Evolutionary conservation across 805 yeast species (phyloP).

Genomic region (Pichia paraexigua): DNA sequence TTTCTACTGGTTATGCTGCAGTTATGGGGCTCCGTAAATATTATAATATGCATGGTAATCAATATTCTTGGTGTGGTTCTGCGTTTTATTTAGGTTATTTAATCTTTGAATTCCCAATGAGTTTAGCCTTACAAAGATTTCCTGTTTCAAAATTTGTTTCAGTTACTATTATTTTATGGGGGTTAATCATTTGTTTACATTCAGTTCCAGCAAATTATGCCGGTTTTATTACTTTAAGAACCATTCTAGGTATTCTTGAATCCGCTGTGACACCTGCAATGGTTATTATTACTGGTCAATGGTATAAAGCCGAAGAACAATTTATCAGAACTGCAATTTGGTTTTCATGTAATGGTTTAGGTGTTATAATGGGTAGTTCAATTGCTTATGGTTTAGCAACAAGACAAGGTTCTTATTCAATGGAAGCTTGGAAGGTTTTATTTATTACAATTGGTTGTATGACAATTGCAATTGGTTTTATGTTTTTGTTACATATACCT

Average conservation of each 20-base stretch:
- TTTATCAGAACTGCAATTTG: constrained; percentile 33
- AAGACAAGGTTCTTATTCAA: constrained; percentile 18
- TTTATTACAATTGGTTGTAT: constrained; percentile 48
- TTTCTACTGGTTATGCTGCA: too few relatives aligned
- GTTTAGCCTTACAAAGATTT: constrained; percentile 28
- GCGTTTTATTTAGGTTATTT: too few relatives aligned
- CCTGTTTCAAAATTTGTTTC: constrained; percentile 26
- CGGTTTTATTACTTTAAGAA: constrained; percentile 28
- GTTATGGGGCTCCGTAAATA: too few relatives aligned
- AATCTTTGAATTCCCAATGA: too few relatives aligned
- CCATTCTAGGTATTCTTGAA: constrained; percentile 30
- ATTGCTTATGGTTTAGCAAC: constrained; percentile 23
- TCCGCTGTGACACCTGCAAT: constrained; percentile 16
- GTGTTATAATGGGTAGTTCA: constrained; percentile 5
- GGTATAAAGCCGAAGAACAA: constrained; percentile 37
- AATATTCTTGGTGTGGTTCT: too few relatives aligned
- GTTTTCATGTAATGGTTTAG: constrained; percentile 24
- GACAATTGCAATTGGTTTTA: constrained; percentile 32
- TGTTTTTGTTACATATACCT: constrained; percentile 36
- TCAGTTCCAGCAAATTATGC: constrained; percentile 27
- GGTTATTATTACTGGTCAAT: constrained; percentile 30
- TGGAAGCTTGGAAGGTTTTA: constrained; percentile 35
- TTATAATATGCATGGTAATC: too few relatives aligned
- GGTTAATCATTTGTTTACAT: constrained; percentile 23
- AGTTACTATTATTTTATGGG: constrained; percentile 27